phyloP scores from a whole-genome alignment of 2,329 filamentous ascomycete species.

The Penicillium glabrum region DNA sequence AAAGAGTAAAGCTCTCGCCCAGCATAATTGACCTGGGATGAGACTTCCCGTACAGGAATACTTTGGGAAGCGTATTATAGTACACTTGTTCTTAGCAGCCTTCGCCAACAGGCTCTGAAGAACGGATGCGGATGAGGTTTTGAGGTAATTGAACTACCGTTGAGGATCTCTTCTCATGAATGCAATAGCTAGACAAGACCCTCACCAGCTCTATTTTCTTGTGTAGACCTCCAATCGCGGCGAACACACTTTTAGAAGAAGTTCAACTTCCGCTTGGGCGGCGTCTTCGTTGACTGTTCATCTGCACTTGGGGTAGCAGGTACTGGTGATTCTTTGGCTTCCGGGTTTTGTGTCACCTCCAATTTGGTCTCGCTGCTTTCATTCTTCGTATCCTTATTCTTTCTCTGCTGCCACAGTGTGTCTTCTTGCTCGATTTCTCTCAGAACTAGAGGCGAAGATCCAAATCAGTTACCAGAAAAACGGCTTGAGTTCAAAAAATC shows the following conservation, averaged over 20 bases:
- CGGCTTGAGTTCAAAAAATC: not conserved
- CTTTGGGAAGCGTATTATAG: not conserved
- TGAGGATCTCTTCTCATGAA: not conserved
- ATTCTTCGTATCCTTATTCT: constrained; percentile 9
- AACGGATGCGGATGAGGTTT: not conserved
- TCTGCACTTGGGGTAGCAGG: constrained; percentile 8
- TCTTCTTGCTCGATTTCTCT: constrained; percentile 43
- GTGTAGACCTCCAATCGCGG: not conserved
- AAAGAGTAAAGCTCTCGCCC: not conserved
- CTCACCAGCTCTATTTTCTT: not conserved
- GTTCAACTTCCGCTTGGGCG: constrained; percentile 26
- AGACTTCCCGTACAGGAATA: not conserved
- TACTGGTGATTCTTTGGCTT: constrained; percentile 18
- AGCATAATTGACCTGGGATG: not conserved
- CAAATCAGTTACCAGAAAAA: constrained; percentile 1
- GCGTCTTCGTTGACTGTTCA: constrained; percentile 10
- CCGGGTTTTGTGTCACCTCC: constrained; percentile 3
- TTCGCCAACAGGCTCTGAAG: not conserved
- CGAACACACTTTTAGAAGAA: constrained; percentile 26
- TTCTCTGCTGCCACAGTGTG: constrained; percentile 32
- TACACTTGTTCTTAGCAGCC: not conserved
- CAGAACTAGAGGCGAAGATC: constrained; percentile 28
- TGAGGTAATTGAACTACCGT: not conserved
- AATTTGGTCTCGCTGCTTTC: constrained; percentile 8
- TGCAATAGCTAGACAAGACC: not conserved